A percentile compares a stretch with the other conserved stretches of the same genome.
These are phyloP conservation scores for Trametes versicolor DNA, from an alignment of 1,284 basidiomycete species.

Conservation along the genomic window DNA sequence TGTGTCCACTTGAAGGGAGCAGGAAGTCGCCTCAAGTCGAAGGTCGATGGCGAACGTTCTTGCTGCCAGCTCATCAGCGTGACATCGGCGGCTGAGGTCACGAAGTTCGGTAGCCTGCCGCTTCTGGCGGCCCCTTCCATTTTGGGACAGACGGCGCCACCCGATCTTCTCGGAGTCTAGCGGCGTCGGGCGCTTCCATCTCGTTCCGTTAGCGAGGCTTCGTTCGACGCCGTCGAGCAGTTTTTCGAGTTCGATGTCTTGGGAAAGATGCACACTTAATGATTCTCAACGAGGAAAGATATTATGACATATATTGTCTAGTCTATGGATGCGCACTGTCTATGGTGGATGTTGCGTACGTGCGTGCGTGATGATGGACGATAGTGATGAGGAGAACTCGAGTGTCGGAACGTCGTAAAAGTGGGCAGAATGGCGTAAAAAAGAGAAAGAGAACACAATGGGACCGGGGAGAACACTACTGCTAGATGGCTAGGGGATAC, in stretches of 20 bases:
- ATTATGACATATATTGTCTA: neutral
- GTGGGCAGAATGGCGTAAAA: neutral
- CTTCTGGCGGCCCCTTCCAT: neutral
- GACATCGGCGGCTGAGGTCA: slow-evolving; percentile 6
- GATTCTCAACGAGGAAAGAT: neutral
- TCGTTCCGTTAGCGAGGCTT: too few species aligned
- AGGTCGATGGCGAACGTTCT: neutral
- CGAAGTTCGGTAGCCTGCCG: slow-evolving; percentile 13
- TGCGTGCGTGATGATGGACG: neutral
- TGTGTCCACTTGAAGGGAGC: too few species aligned
- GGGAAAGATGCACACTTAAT: neutral
- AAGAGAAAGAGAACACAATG: neutral
- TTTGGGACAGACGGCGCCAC: neutral
- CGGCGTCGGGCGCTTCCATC: too few species aligned
- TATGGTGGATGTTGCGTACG: slow-evolving; percentile 1
- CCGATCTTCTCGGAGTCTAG: neutral
- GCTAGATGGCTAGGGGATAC: slow-evolving; percentile 19
- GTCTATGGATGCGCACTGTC: slow-evolving; percentile 1
- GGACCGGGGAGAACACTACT: neutral
- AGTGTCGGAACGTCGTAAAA: neutral
- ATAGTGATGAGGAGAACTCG: neutral
- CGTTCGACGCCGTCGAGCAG: too few species aligned
- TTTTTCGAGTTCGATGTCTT: too few species aligned
- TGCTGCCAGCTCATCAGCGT: slow-evolving; percentile 11
- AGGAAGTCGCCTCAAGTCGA: too few species aligned